These are phyloP conservation scores for Beta lomatogona DNA, from an alignment of 179 eudicot genomes.

Conservation along the genomic window DNA sequence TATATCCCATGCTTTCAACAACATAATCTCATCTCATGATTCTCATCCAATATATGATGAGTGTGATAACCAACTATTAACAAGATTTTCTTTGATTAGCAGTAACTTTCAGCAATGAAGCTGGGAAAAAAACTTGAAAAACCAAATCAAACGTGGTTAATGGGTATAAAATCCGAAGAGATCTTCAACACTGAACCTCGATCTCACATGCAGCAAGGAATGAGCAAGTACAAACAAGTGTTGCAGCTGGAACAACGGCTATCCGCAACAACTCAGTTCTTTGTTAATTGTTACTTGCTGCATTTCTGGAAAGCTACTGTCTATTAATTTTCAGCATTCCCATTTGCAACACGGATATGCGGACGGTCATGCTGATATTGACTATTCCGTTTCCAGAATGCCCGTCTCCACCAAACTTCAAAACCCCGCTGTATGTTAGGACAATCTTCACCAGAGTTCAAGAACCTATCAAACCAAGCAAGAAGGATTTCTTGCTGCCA, in stretches of 20 bases:
- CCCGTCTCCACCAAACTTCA: conserved; percentile 98
- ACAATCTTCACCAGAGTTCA: conserved; percentile 89
- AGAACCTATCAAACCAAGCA: conserved; percentile 92
- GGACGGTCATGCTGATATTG: conserved; percentile 45
- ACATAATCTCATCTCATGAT: not conserved
- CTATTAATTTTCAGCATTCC: conserved; percentile 26
- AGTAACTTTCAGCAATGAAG: conserved; percentile 22
- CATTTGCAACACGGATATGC: conserved; percentile 44
- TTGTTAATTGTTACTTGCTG: not conserved
- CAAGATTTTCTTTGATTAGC: conserved; percentile 19
- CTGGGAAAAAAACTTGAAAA: conserved; percentile 17
- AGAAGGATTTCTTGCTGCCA: conserved; percentile 93
- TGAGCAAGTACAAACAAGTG: not conserved
- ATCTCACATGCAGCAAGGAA: conserved; percentile 4
- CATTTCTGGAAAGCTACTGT: not conserved
- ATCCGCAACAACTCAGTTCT: not conserved
- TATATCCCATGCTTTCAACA: not conserved
- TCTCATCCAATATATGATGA: not conserved
- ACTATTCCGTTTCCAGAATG: conserved; percentile 72
- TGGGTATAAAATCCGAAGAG: conserved; percentile 19
- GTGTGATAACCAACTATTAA: conserved; percentile 12
- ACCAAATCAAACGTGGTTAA: conserved; percentile 16
- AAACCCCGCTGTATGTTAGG: conserved; percentile 92
- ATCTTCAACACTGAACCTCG: not conserved
- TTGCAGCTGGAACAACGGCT: not conserved